Evolutionary conservation across 148 eudicot genomes (phyloP), one percentile per base, ranked within the genome.

Genomic region (Rhododendron vialii): DNA sequence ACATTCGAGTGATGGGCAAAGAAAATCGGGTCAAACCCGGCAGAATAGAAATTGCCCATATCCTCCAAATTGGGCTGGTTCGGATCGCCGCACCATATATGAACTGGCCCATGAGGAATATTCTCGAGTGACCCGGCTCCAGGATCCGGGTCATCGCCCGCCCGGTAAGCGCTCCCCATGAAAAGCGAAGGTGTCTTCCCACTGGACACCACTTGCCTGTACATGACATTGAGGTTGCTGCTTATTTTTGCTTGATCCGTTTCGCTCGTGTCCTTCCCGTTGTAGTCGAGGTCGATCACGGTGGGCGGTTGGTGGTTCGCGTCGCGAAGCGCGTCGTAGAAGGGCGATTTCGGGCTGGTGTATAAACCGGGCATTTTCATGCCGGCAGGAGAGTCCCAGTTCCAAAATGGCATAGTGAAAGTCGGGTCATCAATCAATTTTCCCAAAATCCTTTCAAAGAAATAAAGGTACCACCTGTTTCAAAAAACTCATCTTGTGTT

Each of bases 21-120:
- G 79, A 95, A 96, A 4, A 96, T 75, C 3, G 99, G 97, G 85
- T 96, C 98, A 1, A 95, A 80, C 0, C 80, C 99, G 1, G 99
- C 98, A 0, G 99, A 94, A 89, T 95, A 96, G 82, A 96, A 95
- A 88, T 90, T 92, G 4, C 99, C 99, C 99, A 95, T 95, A 87
- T 96, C 88, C 87, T 96, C 99, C 1, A 84, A 47, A 9, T 91
- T 90, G 11, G 93, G 92, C 80, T 92, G 95, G 84, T 83, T 88
- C 1, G 89, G 88, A 50, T 95, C 94, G 4, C 97, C 97, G 9
- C 93, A 78, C 98, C 98, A 95, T 3, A 89, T 35, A 36, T 95
- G 98, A 73, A 96, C 87, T 10, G 97, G 88, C 3, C 95, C 95
- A n/a, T 96, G 99, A 1, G 99, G 98, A 51, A 86, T 48, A 53